phyloP scores from a whole-genome alignment of 106 monocot genomes.

The Acorus gramineus region DNA sequence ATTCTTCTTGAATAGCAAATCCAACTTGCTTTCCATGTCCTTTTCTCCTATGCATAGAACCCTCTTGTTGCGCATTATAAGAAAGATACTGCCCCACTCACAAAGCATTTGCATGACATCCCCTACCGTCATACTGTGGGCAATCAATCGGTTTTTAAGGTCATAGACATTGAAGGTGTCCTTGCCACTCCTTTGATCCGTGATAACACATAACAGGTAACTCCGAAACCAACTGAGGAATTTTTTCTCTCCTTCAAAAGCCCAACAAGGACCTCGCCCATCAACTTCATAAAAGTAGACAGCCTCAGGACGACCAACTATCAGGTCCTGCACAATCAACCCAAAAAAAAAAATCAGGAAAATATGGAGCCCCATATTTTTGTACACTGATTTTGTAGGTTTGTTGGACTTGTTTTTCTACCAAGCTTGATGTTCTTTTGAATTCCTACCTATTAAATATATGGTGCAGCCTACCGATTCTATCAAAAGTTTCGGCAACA shows the following conservation, averaged over 20 bases:
- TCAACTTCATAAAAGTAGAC: slow-evolving; percentile 95
- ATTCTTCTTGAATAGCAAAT: slow-evolving; percentile 98
- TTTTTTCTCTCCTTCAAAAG: slow-evolving; percentile 93
- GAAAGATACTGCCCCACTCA: slow-evolving; percentile 92
- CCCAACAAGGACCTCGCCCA: slow-evolving; percentile 97
- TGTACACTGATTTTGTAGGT: no score
- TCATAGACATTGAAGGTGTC: slow-evolving; percentile 87
- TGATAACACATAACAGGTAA: slow-evolving; percentile 77
- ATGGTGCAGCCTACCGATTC: no score
- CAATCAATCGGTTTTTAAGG: slow-evolving; percentile 83
- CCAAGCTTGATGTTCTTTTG: no score
- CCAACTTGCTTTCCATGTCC: slow-evolving; percentile 98
- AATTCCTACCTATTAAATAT: no score
- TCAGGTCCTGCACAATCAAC: slow-evolving; percentile 56
- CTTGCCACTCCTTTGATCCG: slow-evolving; percentile 43
- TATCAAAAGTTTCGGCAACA: no score
- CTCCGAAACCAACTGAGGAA: slow-evolving; percentile 96
- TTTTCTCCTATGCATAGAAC: slow-evolving; percentile 81
- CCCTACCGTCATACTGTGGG: slow-evolving; percentile 75
- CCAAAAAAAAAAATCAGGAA: background rate
- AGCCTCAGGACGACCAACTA: slow-evolving; percentile 93
- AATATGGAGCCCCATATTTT: no score
- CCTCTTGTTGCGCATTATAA: slow-evolving; percentile 76
- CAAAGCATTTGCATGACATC: slow-evolving; percentile 82
- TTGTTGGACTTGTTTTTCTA: no score